Evolutionary conservation across 1,284 basidiomycete genomes (phyloP).

Genomic region (Mycena sp.): DNA sequence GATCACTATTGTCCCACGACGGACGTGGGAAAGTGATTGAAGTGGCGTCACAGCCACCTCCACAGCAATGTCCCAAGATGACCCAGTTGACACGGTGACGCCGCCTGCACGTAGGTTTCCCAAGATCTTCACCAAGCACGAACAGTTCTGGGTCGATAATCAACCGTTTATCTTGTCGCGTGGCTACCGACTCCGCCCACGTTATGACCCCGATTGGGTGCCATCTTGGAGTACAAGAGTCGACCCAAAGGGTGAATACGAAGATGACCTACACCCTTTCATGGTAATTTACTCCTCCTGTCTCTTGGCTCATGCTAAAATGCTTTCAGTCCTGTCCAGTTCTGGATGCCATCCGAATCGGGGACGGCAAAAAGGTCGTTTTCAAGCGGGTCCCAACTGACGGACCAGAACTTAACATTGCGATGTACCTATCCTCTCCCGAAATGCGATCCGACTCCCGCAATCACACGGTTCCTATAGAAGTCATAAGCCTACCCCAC

Average conservation of each 20-base stretch:
- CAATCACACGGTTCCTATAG: slow-evolving; percentile 14
- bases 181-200: slow-evolving; percentile 22
- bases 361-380: slow-evolving; percentile 19
- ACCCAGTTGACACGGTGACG: no score
- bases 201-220: slow-evolving; percentile 22
- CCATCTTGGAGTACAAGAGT: slow-evolving; percentile 15
- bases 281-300: no score
- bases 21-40: no score
- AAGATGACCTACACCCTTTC: slow-evolving; percentile 7
- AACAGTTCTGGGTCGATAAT: slow-evolving; percentile 17
- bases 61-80: no score
- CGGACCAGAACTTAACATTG: neutral
- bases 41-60: no score
- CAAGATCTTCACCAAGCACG: neutral
- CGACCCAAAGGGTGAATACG: neutral
- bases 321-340: no score
- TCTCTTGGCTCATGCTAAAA: no score
- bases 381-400: slow-evolving; percentile 7
- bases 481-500: neutral
- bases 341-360: slow-evolving; percentile 16
- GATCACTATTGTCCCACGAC: no score
- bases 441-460: neutral
- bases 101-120: no score
- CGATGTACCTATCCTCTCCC: neutral
- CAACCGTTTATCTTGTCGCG: slow-evolving; percentile 11